phyloP scores from a whole-genome alignment of 305 asterid genomes.

The Rubia peregrina region DNA sequence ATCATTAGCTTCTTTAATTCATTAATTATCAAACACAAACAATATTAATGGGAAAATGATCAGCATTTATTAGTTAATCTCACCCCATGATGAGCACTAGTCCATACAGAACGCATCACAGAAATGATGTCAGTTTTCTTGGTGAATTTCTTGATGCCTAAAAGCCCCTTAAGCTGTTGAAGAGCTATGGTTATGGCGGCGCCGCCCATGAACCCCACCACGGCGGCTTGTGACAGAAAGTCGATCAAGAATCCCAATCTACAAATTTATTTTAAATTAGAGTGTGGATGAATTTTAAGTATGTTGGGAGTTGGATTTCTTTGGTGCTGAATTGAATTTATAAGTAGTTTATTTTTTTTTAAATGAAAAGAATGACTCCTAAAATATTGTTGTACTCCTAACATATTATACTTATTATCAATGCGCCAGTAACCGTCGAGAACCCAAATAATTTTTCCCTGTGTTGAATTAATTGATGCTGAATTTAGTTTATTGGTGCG shows the following conservation, averaged over 20 bases:
- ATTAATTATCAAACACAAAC: background rate
- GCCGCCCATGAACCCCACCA: slow-evolving; percentile 41
- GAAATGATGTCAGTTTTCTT: slow-evolving; percentile 37
- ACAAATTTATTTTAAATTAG: background rate
- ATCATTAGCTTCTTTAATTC: background rate
- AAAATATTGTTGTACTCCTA: no score
- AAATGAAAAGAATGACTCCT: no score
- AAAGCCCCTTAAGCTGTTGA: slow-evolving; percentile 41
- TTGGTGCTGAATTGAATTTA: no score
- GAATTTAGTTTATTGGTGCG: no score
- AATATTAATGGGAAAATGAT: background rate
- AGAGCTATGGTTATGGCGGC: slow-evolving; percentile 43
- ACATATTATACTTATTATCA: no score
- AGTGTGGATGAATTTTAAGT: background rate
- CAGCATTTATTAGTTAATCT: background rate
- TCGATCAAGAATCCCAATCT: slow-evolving; percentile 41
- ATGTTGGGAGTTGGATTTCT: no score
- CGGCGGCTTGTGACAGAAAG: slow-evolving; percentile 41
- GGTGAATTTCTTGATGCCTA: slow-evolving; percentile 35
- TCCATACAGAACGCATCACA: slow-evolving; percentile 33
- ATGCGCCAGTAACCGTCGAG: no score
- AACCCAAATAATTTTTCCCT: no score
- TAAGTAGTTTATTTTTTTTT: no score
- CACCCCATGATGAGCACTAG: slow-evolving; percentile 36
- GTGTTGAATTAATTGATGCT: no score